phyloP scores from a whole-genome alignment of 129 eudicot genomes.

The Flaveria robusta region DNA sequence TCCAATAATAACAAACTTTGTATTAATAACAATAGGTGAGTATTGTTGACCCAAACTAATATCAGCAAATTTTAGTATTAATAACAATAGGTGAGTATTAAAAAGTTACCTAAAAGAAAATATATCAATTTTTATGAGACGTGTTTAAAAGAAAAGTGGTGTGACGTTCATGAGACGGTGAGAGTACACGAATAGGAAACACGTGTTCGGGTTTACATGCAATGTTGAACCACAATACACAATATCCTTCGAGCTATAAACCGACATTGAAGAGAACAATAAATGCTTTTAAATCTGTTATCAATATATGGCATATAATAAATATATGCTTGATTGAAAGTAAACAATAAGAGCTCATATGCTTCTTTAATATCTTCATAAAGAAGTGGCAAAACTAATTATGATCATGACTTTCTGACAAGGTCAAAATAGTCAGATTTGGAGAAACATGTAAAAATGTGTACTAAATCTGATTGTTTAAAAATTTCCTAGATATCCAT shows the following conservation, averaged over 20 bases:
- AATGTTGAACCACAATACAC: neutral
- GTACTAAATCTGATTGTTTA: neutral
- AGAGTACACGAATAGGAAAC: constrained; percentile 6
- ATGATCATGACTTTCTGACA: neutral
- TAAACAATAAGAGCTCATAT: no score
- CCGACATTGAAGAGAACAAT: neutral
- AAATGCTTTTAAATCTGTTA: neutral
- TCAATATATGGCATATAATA: neutral
- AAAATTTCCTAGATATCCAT: neutral
- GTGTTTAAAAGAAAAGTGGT: neutral
- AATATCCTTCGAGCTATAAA: neutral
- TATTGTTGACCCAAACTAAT: neutral
- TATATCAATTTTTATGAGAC: neutral
- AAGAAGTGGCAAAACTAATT: neutral
- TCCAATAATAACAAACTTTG: neutral
- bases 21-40: neutral
- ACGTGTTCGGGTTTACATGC: constrained; percentile 21
- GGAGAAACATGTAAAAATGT: neutral
- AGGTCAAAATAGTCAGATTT: neutral
- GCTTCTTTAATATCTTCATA: neutral
- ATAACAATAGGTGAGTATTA: neutral
- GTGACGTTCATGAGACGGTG: constrained; percentile 10
- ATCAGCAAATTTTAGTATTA: neutral
- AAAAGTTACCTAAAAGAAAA: neutral
- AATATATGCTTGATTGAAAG: neutral